A percentile compares a stretch with the other conserved stretches of the same genome.
These are phyloP conservation scores for Nigrospora osmanthi DNA, from an alignment of 2,329 filamentous ascomycete genomes.

Conservation along the genomic window DNA sequence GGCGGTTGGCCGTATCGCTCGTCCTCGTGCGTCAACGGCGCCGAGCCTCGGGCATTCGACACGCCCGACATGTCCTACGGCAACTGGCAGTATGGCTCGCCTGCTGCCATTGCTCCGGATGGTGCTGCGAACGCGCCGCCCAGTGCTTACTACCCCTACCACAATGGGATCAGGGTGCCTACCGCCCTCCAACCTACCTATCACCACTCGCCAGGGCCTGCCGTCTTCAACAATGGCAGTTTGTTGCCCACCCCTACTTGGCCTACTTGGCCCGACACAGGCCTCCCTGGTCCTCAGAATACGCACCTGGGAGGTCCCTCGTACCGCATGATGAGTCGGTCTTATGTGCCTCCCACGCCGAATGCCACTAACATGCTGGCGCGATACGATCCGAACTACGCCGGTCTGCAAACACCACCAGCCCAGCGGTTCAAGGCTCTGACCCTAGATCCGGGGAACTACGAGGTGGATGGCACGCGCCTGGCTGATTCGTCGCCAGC, in stretches of 20 bases:
- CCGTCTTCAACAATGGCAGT: constrained; percentile 30
- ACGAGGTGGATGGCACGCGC: constrained; percentile 8
- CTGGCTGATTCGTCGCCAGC: constrained; percentile 19
- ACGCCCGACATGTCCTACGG: constrained; percentile 10
- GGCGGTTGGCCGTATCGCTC: constrained; percentile 15
- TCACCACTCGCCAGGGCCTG: constrained; percentile 27
- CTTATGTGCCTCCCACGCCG: constrained; percentile 2
- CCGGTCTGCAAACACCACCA: constrained; percentile 16
- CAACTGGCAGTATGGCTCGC: constrained; percentile 13
- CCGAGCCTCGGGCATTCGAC: constrained; percentile 8
- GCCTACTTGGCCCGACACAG: constrained; percentile 30
- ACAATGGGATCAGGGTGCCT: constrained; percentile 17
- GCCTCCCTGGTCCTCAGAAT: constrained; percentile 21
- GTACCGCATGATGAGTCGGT: constrained; percentile 24
- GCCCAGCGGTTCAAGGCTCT: constrained; percentile 23
- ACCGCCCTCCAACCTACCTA: constrained; percentile 22
- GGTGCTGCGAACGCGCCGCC: constrained; percentile 15
- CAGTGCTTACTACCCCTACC: constrained; percentile 16
- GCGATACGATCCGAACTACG: constrained; percentile 10
- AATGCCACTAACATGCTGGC: constrained; percentile 10
- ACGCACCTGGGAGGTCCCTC: constrained; percentile 22
- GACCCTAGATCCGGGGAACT: constrained; percentile 18
- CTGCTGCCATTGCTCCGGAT: constrained; percentile 14
- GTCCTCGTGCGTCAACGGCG: constrained; percentile 5
- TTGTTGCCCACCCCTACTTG: constrained; percentile 27